Evolutionary conservation across 2,329 filamentous ascomycete genomes (phyloP).

Genomic region (Bipolaris zeicola): DNA sequence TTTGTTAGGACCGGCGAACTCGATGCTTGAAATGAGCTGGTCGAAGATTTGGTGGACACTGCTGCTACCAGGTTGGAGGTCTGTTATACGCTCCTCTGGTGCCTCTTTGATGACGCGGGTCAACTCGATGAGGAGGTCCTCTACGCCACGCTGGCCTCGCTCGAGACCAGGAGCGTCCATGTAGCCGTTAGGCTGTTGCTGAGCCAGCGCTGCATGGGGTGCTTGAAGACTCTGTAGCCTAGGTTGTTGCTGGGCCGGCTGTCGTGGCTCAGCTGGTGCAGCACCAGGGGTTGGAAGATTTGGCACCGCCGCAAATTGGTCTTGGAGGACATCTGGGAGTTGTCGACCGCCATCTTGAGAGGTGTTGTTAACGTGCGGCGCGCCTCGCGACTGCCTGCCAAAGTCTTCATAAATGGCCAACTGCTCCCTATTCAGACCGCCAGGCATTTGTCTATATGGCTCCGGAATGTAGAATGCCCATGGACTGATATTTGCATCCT

Average conservation of each 20-base stretch:
- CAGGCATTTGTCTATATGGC: constrained; percentile 84
- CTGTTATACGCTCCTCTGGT: constrained; percentile 62
- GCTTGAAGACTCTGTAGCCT: constrained; percentile 48
- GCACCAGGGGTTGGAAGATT: constrained; percentile 68
- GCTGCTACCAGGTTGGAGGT: constrained; percentile 58
- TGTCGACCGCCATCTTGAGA: constrained; percentile 66
- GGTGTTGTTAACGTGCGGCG: constrained; percentile 60
- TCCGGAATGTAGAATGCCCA: constrained; percentile 95
- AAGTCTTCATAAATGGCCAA: constrained; percentile 98
- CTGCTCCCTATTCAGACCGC: constrained; percentile 86
- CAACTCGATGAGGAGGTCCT: constrained; percentile 62
- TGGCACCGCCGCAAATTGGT: constrained; percentile 63
- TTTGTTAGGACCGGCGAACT: constrained; percentile 59
- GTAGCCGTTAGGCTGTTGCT: constrained; percentile 65
- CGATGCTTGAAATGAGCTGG: constrained; percentile 60
- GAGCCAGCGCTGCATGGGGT: constrained; percentile 44
- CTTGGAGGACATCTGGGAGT: constrained; percentile 66
- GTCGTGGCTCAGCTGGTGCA: constrained; percentile 64
- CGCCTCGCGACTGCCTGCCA: constrained; percentile 78
- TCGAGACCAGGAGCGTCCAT: constrained; percentile 51
- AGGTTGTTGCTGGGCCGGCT: constrained; percentile 59
- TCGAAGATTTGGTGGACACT: constrained; percentile 64
- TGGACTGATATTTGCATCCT: constrained; percentile 79
- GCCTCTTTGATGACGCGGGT: constrained; percentile 62
- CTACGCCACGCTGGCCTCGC: constrained; percentile 55